Percentiles rank a stretch among this genome's conserved stretches.
These are phyloP conservation scores for Candida boidinii DNA, from an alignment of 805 yeast genomes.

Conservation along the genomic window DNA sequence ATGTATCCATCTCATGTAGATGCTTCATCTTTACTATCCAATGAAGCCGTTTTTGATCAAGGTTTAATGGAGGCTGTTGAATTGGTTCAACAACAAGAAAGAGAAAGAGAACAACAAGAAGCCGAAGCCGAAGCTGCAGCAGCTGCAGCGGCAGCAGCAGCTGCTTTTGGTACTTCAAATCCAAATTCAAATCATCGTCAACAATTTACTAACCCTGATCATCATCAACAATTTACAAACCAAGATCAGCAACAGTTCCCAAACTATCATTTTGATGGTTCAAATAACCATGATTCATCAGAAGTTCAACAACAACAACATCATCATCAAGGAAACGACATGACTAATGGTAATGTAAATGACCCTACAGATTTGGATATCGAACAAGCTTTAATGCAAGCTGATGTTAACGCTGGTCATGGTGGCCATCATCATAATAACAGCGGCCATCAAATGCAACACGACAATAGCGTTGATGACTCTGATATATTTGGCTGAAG, in stretches of 20 bases:
- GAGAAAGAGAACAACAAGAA: conserved; percentile 8
- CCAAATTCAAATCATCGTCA: conserved; percentile 10
- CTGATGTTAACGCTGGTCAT: conserved; percentile 55
- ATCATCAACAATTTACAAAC: conserved; percentile 7
- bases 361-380: conserved; percentile 21
- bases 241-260: conserved; percentile 8
- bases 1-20: conserved; percentile 1
- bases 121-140: not conserved
- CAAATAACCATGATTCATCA: not conserved
- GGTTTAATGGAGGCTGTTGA: conserved; percentile 53
- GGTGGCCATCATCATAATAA: not conserved
- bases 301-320: conserved; percentile 2
- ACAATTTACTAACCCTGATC: conserved; percentile 11
- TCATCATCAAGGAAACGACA: conserved; percentile 1
- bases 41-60: conserved; percentile 28
- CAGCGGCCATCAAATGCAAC: not conserved
- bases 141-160: not conserved
- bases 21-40: conserved; percentile 7
- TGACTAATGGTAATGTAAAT: no score
- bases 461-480: no score
- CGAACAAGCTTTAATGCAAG: conserved; percentile 49
- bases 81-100: conserved; percentile 33
- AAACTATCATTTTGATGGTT: conserved; percentile 4
- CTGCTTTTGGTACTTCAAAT: no score
- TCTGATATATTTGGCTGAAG: no score